Conservation (phyloP, 1,139 yeast genomes). For the Suhomyces terraborum region DNA sequence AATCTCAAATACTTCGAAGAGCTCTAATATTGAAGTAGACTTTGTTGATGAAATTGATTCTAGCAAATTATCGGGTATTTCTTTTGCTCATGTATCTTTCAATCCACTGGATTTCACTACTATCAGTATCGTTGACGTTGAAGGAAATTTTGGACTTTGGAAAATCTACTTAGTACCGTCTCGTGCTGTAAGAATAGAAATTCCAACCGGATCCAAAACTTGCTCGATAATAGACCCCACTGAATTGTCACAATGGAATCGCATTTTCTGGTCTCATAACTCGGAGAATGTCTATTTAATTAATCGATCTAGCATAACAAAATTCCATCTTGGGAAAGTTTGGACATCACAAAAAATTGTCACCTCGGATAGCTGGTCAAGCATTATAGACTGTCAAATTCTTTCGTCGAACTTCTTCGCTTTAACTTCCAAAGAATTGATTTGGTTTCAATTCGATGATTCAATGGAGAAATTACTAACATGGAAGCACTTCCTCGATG, state of each 20-base stretch:
- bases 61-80: conserved; percentile 27
- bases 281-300: conserved; percentile 38
- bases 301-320: conserved; percentile 47
- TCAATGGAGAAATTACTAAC: conserved; percentile 49
- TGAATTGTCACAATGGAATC: conserved; percentile 61
- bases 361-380: conserved; percentile 60
- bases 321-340: conserved; percentile 26
- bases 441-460: conserved; percentile 41
- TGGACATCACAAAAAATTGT: conserved; percentile 35
- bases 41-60: conserved; percentile 27
- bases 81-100: conserved; percentile 50
- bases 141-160: conserved; percentile 54
- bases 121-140: conserved; percentile 50
- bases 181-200: background rate
- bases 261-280: conserved; percentile 47
- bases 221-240: conserved; percentile 41
- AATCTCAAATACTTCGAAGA: conserved; percentile 6
- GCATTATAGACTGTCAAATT: conserved; percentile 45
- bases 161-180: conserved; percentile 18
- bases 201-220: background rate
- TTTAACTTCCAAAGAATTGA: conserved; percentile 63
- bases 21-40: conserved; percentile 19
- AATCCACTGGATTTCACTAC: conserved; percentile 40
- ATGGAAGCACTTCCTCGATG: conserved; percentile 68
- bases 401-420: conserved; percentile 41